phyloP scores from a whole-genome alignment of 2,329 filamentous ascomycete genomes.

The Cercospora canescens region DNA sequence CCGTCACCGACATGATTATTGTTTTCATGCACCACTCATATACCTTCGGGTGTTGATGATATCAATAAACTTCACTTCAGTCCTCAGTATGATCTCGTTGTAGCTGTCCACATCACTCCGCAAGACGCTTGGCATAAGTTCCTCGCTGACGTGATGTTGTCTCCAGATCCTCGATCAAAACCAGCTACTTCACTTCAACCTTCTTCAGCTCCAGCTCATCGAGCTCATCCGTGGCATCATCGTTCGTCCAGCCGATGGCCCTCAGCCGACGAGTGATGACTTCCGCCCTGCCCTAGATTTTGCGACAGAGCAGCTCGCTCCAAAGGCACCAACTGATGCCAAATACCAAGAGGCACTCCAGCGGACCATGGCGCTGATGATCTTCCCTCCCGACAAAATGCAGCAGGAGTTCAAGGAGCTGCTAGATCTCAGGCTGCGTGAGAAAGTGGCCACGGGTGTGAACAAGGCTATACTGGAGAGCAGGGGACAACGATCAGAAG shows the following conservation, averaged over 20 bases:
- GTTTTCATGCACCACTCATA: constrained; percentile 99
- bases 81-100: constrained; percentile 74
- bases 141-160: constrained; percentile 11
- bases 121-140: not conserved
- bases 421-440: constrained; percentile 75
- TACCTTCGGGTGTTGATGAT: constrained; percentile 83
- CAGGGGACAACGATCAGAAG: constrained; percentile 72
- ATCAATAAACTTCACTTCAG: constrained; percentile 71
- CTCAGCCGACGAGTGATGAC: constrained; percentile 60
- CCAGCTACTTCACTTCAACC: constrained; percentile 79
- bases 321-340: constrained; percentile 77
- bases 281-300: constrained; percentile 82
- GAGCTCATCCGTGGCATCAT: constrained; percentile 80
- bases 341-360: constrained; percentile 86
- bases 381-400: constrained; percentile 81
- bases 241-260: constrained; percentile 44
- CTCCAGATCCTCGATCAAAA: constrained; percentile 82
- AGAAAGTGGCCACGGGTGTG: constrained; percentile 80
- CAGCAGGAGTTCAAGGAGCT: constrained; percentile 73
- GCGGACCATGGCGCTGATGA: constrained; percentile 85
- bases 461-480: constrained; percentile 82
- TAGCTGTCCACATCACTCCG: not conserved
- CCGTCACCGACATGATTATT: constrained; percentile 80
- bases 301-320: constrained; percentile 82
- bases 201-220: constrained; percentile 87